Base-by-base conservation (phyloP, 306 rosid genomes). In the Prunus mongolica region DNA sequence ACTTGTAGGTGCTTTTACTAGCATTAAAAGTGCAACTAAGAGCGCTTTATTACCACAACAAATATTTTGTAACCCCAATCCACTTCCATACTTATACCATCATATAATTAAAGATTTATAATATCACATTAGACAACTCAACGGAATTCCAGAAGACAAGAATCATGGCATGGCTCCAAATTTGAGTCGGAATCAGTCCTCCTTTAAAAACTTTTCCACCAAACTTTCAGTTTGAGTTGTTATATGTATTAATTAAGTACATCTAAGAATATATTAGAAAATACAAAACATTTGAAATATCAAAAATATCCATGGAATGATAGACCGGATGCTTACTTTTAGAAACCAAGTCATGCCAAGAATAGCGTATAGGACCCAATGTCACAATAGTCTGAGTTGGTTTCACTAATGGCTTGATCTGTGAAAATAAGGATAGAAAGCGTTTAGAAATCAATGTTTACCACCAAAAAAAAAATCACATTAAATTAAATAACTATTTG, bases 341-440 rank as follows among this genome's bases (percentile, higher is more conserved):
- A 51, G 98, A 94, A 44, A 94, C 82, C 1, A 94, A 84, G 81
- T 92, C 97, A 82, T 92, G 98, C 98, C 97, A 92, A 32, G 96
- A 82, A 85, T 92, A 92, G 1, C 1, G 1, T 30, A 92, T 27
- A 65, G 51, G 4, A 49, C 0, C 30, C 83, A 80, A 47, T 2
- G 2, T 24, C 77, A 94, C 80, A 47, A 94, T 86, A 27, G 3
- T 64, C 82, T 41, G 81, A 44, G 98, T 94, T 13, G 98, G 98
- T 34, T 8, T 1, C 73, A 92, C 98, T 67, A 94, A 84, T 24
- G 98, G 98, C 84, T 68, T 77, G 82, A 94, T 94, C 98, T 94
- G 47, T 38, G 85, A 79, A 73, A 81, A 77, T 76, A 72, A 57
- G 77, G 66, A 54, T n/a, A 41, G 24, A 50, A 62, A 63, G 34